Evolutionary conservation across 2,329 filamentous ascomycete genomes (phyloP).

Genomic region (Geosmithia morbida): DNA sequence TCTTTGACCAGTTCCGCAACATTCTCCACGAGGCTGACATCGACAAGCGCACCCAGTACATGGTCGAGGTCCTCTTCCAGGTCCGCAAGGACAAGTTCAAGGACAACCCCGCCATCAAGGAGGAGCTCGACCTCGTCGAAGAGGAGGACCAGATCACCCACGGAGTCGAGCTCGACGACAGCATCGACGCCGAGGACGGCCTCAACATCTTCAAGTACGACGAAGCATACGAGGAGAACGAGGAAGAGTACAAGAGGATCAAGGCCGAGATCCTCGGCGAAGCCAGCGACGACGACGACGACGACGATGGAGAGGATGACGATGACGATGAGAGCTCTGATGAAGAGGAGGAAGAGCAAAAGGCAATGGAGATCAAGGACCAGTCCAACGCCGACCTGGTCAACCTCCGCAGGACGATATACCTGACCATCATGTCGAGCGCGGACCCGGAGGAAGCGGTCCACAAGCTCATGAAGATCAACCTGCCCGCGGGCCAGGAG

Average conservation of each 20-base stretch:
- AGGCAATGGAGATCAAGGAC: slow-evolving; percentile 90
- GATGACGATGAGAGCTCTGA: slow-evolving; percentile 55
- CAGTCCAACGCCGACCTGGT: slow-evolving; percentile 93
- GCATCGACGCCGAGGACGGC: slow-evolving; percentile 71
- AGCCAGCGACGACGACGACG: slow-evolving; percentile 71
- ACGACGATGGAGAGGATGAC: slow-evolving; percentile 39
- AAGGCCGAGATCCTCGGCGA: slow-evolving; percentile 92
- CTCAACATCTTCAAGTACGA: slow-evolving; percentile 96
- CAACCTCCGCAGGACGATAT: slow-evolving; percentile 85
- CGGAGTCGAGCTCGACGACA: slow-evolving; percentile 65
- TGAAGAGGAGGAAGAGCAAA: slow-evolving; percentile 60
- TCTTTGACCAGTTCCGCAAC: slow-evolving; percentile 91
- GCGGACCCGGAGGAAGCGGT: slow-evolving; percentile 93
- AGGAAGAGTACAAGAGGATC: slow-evolving; percentile 77
- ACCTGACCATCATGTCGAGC: slow-evolving; percentile 93
- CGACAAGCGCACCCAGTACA: slow-evolving; percentile 97
- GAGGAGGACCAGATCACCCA: slow-evolving; percentile 98
- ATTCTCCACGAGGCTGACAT: slow-evolving; percentile 95
- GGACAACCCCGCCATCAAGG: slow-evolving; percentile 78
- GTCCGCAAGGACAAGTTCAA: slow-evolving; percentile 94
- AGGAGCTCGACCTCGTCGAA: slow-evolving; percentile 89
- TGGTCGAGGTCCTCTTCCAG: slow-evolving; percentile 96
- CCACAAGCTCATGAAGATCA: slow-evolving; percentile 93
- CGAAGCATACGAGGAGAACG: slow-evolving; percentile 75
- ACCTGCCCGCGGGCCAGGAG: slow-evolving; percentile 74